A percentile compares a stretch with the other conserved stretches of the same genome.
phyloP scores from a whole-genome alignment of 768 basidiomycete genomes.

The Lactifluus echinatus region DNA sequence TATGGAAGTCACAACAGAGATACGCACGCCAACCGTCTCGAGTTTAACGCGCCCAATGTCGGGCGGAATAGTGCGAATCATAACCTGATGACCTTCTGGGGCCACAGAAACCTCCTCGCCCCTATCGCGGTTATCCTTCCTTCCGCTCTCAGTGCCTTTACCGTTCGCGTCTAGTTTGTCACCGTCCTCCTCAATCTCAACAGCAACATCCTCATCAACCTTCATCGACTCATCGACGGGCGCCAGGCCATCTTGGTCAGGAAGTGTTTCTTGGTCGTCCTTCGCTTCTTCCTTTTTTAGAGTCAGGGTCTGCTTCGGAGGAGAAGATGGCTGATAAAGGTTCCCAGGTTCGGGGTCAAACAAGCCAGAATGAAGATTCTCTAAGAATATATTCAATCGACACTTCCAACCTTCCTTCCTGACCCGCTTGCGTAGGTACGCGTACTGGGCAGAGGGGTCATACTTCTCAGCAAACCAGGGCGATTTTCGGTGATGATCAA shows the following conservation, averaged over 20 bases:
- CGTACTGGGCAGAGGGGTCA: slow-evolving; percentile 65
- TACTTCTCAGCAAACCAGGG: slow-evolving; percentile 98
- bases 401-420: slow-evolving; percentile 82
- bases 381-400: slow-evolving; percentile 59
- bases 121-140: slow-evolving; percentile 46
- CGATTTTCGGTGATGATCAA: slow-evolving; percentile 90
- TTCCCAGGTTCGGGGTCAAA: slow-evolving; percentile 73
- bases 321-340: slow-evolving; percentile 40
- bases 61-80: slow-evolving; percentile 92
- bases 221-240: slow-evolving; percentile 55
- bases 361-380: slow-evolving; percentile 76
- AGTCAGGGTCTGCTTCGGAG: slow-evolving; percentile 41
- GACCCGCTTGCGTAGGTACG: slow-evolving; percentile 64
- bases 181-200: slow-evolving; percentile 65
- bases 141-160: slow-evolving; percentile 38
- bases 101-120: slow-evolving; percentile 49
- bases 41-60: slow-evolving; percentile 84
- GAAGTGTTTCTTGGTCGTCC: slow-evolving; percentile 24
- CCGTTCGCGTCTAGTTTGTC: slow-evolving; percentile 57
- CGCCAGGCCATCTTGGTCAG: slow-evolving; percentile 24
- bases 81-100: slow-evolving; percentile 82
- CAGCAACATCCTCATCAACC: slow-evolving; percentile 68
- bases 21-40: slow-evolving; percentile 59
- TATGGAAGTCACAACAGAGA: slow-evolving; percentile 9
- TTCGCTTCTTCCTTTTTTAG: slow-evolving; percentile 38